phyloP scores from a whole-genome alignment of 1,284 basidiomycete species.

The Papiliotrema fonsecae region DNA sequence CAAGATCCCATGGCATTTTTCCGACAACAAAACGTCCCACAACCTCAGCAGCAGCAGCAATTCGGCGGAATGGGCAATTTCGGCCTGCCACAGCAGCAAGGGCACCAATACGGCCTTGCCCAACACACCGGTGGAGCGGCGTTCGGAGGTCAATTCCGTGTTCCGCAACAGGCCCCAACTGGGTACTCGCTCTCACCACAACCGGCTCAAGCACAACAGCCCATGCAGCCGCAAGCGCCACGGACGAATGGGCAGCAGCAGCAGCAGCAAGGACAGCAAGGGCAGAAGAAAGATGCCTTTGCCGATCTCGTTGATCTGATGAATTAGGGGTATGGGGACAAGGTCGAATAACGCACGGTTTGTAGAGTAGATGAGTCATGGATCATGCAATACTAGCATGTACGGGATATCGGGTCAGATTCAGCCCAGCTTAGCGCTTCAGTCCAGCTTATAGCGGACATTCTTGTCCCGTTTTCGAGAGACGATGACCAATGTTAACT shows the following conservation, averaged over 20 bases:
- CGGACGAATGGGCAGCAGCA: slow-evolving; percentile 2
- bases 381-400: too few relatives aligned
- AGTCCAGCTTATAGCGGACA: too few relatives aligned
- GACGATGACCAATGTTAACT: too few relatives aligned
- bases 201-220: slow-evolving; percentile 7
- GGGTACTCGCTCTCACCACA: slow-evolving; percentile 25
- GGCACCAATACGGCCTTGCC: neutral
- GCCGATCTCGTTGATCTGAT: slow-evolving; percentile 47
- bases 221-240: neutral
- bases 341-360: too few relatives aligned
- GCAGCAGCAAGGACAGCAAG: slow-evolving; percentile 14
- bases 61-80: slow-evolving; percentile 10
- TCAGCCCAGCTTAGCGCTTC: too few relatives aligned
- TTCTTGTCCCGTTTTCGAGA: too few relatives aligned
- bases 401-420: too few relatives aligned
- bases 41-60: slow-evolving; percentile 8
- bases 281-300: slow-evolving; percentile 46
- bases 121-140: too few relatives aligned
- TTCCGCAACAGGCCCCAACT: slow-evolving; percentile 8
- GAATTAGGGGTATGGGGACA: slow-evolving; percentile 15
- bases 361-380: too few relatives aligned
- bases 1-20: slow-evolving; percentile 47
- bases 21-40: slow-evolving; percentile 22
- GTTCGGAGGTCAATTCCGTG: too few relatives aligned
- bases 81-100: neutral